These are phyloP conservation scores for Magnusiomyces starmeri DNA, from an alignment of 1,139 yeast species.

Conservation along the genomic window DNA sequence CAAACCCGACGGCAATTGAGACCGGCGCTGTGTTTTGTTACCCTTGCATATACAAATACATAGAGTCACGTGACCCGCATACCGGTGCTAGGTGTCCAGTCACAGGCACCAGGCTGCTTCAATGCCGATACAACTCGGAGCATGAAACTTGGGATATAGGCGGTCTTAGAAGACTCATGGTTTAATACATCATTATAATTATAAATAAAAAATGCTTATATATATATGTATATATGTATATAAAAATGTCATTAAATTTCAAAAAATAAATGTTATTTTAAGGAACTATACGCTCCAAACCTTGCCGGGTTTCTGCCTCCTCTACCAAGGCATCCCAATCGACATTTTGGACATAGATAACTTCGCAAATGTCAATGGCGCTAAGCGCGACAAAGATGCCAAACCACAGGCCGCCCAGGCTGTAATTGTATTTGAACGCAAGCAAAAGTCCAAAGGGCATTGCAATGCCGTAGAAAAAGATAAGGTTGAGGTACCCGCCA, in stretches of 20 bases:
- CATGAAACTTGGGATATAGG: slow-evolving; percentile 61
- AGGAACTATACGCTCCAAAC: slow-evolving; percentile 2
- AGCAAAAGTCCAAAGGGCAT: slow-evolving; percentile 63
- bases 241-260: background rate
- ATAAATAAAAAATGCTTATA: background rate
- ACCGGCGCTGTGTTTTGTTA: slow-evolving; percentile 91
- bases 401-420: slow-evolving; percentile 75
- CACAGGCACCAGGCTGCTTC: slow-evolving; percentile 64
- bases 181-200: slow-evolving; percentile 29
- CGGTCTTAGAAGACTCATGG: slow-evolving; percentile 66
- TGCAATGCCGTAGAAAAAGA: slow-evolving; percentile 64
- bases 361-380: slow-evolving; percentile 58
- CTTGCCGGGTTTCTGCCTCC: slow-evolving; percentile 34
- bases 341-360: slow-evolving; percentile 43
- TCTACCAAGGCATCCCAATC: slow-evolving; percentile 47
- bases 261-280: background rate
- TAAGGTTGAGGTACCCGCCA: slow-evolving; percentile 72
- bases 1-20: slow-evolving; percentile 81
- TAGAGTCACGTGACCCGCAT: slow-evolving; percentile 38
- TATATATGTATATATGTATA: background rate
- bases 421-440: slow-evolving; percentile 48
- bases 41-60: slow-evolving; percentile 67
- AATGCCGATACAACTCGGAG: slow-evolving; percentile 58
- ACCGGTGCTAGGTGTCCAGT: slow-evolving; percentile 81
- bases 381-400: slow-evolving; percentile 76